These are phyloP conservation scores for Trichoderma semiorbis DNA, from an alignment of 2,329 filamentous ascomycete species.

Conservation along the genomic window DNA sequence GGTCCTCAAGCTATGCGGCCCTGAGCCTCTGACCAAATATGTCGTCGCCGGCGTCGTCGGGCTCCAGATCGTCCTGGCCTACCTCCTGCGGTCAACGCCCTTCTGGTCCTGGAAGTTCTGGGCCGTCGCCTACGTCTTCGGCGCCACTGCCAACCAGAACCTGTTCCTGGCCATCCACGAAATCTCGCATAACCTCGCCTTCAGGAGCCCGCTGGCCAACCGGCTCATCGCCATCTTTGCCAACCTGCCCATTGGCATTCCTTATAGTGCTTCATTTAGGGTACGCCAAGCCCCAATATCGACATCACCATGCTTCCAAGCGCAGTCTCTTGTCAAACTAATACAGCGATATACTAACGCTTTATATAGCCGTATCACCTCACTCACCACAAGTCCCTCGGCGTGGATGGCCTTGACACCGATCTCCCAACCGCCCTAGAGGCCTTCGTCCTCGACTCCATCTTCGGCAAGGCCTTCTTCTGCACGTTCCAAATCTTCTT, in stretches of 20 bases:
- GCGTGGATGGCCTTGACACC: slow-evolving; percentile 92
- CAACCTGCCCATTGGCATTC: slow-evolving; percentile 91
- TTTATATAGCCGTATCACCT: slow-evolving; percentile 78
- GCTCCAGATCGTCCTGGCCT: slow-evolving; percentile 76
- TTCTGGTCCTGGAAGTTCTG: slow-evolving; percentile 84
- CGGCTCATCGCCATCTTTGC: slow-evolving; percentile 86
- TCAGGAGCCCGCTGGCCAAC: slow-evolving; percentile 76
- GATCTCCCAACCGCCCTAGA: slow-evolving; percentile 91
- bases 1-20: slow-evolving; percentile 96
- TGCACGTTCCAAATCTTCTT: slow-evolving; percentile 99
- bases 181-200: slow-evolving; percentile 96
- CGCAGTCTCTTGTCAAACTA: not conserved
- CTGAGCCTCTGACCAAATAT: slow-evolving; percentile 93
- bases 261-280: slow-evolving; percentile 93
- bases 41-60: slow-evolving; percentile 79
- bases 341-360: not conserved
- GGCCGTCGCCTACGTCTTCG: slow-evolving; percentile 82
- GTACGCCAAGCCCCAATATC: slow-evolving; percentile 46
- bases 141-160: slow-evolving; percentile 96
- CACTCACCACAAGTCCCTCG: slow-evolving; percentile 97
- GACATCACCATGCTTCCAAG: not conserved
- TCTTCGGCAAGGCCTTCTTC: slow-evolving; percentile 97
- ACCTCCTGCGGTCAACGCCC: slow-evolving; percentile 69
- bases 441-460: slow-evolving; percentile 87
- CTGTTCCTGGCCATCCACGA: slow-evolving; percentile 98